Evolutionary conservation across 305 asterid species (phyloP), one percentile per base, ranked within the genome.

Genomic region (Solanum hybrid): DNA sequence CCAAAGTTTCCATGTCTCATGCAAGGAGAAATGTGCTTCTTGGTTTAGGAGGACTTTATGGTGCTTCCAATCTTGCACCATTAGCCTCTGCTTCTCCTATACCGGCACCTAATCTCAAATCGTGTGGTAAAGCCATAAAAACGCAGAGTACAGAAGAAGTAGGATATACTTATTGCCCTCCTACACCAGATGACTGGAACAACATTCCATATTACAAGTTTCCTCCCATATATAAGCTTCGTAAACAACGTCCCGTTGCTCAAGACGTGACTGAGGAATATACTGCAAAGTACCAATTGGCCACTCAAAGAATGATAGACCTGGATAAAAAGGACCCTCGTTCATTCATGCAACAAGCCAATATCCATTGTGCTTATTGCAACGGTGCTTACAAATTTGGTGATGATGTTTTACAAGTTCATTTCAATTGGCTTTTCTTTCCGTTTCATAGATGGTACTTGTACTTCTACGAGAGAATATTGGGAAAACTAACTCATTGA

Each of bases 391-490:
- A 90, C 22, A 91, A 40, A 46, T 7, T 86, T 1, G 90, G 88
- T 8, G 16, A 10, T 90, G 3, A 14, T 3, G 0, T 51, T 12
- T 36, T 90, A 22, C 90, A 90, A 51, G 61, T 91, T 40, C 93
- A 91, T 79, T 7, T 16, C 24, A 18, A 8, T 18, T 57, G 71
- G 11, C 71, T 57, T 8, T 90, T 92, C 67, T 92, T 69, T 87
- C 92, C 92, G 0, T 92, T 67, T 22, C 92, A 92, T 46, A 90
- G 96, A 87, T 93, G 96, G 96, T 96, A 95, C n/a, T 31, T 95
- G 11, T 94, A 92, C n/a, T 95, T 95, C 88, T 94, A 91, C n/a
- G 97, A 94, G 89, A 90, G 93, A 29, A 94, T 94, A 14, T 76
- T 94, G 75, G 95, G 92, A 0, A 91, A 34, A 34, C 85, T 94